Conservation (phyloP, 2,329 filamentous ascomycete species). For the Mycosphaerella arachidis region DNA sequence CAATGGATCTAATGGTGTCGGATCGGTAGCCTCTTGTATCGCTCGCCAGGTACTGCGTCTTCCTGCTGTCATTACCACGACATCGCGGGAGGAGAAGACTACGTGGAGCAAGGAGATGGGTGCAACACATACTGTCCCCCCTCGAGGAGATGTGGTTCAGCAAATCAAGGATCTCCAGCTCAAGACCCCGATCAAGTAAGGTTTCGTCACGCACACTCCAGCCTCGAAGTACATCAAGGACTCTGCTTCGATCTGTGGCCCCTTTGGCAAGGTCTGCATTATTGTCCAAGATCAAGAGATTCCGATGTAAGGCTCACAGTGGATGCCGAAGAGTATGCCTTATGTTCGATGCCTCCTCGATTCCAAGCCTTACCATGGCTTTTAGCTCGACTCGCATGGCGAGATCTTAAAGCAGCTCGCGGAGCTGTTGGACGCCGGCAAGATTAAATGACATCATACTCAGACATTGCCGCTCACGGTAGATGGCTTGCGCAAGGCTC, state of each 20-base stretch:
- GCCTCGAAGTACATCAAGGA: constrained; percentile 41
- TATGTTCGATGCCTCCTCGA: constrained; percentile 43
- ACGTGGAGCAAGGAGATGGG: constrained; percentile 40
- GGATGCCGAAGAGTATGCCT: constrained; percentile 44
- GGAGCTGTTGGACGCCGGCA: constrained; percentile 34
- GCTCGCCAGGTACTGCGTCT: constrained; percentile 38
- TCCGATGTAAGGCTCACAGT: constrained; percentile 44
- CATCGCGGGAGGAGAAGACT: constrained; percentile 39
- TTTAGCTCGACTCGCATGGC: constrained; percentile 39
- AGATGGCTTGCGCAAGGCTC: constrained; percentile 39
- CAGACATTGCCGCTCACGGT: constrained; percentile 35
- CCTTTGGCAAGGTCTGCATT: constrained; percentile 44
- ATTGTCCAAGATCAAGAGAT: constrained; percentile 43
- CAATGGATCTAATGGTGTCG: constrained; percentile 45
- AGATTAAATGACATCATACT: constrained; percentile 38
- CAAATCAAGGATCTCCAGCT: constrained; percentile 38
- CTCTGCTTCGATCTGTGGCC: constrained; percentile 38
- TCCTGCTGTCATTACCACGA: constrained; percentile 43
- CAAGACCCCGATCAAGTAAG: constrained; percentile 39
- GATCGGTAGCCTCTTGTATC: constrained; percentile 43
- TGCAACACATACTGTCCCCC: constrained; percentile 43
- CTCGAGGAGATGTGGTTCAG: constrained; percentile 37
- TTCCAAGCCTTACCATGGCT: constrained; percentile 39
- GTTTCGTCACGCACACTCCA: constrained; percentile 40
- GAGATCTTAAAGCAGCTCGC: constrained; percentile 37